These are phyloP conservation scores for Aspergillus diversus DNA, from an alignment of 495 filamentous ascomycete species.

Conservation along the genomic window DNA sequence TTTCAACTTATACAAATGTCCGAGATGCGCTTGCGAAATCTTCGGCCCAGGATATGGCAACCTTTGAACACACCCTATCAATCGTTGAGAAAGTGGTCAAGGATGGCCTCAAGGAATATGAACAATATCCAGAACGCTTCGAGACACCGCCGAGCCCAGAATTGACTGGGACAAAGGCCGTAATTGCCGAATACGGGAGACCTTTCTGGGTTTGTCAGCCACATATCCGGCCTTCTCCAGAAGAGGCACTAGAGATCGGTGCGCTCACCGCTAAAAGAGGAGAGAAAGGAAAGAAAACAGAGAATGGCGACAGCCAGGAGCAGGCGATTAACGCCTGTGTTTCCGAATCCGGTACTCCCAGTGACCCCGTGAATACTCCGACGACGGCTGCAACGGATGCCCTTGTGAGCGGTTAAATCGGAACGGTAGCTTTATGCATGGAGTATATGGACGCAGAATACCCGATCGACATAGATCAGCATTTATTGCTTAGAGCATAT, in stretches of 20 bases:
- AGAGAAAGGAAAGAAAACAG: constrained; percentile 30
- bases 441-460: constrained; percentile 2
- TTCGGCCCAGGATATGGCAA: constrained; percentile 64
- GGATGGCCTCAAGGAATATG: constrained; percentile 74
- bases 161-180: constrained; percentile 61
- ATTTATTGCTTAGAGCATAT: background rate
- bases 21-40: constrained; percentile 76
- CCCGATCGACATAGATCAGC: background rate
- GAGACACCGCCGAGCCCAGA: constrained; percentile 40
- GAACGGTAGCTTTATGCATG: background rate
- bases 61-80: constrained; percentile 71
- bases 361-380: constrained; percentile 19
- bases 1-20: constrained; percentile 75
- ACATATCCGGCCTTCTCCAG: constrained; percentile 82
- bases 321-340: constrained; percentile 20
- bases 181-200: constrained; percentile 69
- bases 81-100: constrained; percentile 72
- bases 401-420: constrained; percentile 40
- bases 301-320: constrained; percentile 23
- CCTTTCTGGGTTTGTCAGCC: constrained; percentile 96
- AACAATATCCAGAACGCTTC: constrained; percentile 59
- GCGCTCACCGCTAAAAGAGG: constrained; percentile 69
- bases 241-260: constrained; percentile 84
- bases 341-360: constrained; percentile 23
- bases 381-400: constrained; percentile 36